phyloP scores from a whole-genome alignment of 106 monocot species.

The Posidonia australis region DNA sequence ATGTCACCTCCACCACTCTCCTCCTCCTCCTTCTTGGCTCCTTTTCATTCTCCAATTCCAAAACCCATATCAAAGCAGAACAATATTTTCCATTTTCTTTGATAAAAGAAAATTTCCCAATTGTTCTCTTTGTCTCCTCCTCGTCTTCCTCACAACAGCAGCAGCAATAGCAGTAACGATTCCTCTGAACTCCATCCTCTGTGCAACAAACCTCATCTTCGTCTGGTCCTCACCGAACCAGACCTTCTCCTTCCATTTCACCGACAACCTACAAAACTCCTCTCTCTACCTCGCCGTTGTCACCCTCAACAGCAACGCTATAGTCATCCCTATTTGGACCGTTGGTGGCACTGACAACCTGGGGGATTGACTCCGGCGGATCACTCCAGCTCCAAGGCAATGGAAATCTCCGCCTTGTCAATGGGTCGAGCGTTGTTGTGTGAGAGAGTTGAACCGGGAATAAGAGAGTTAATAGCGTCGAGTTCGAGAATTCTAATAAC shows the following conservation, averaged over 20 bases:
- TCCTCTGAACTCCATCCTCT: slow-evolving; percentile 28
- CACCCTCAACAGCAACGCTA: slow-evolving; percentile 12
- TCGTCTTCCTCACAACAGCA: slow-evolving; percentile 10
- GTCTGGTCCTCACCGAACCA: slow-evolving; percentile 22
- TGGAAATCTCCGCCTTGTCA: slow-evolving; percentile 51
- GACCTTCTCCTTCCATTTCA: slow-evolving; percentile 31
- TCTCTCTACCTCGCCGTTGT: slow-evolving; percentile 31
- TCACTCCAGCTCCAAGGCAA: slow-evolving; percentile 32
- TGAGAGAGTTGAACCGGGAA: slow-evolving; percentile 41
- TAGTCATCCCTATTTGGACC: slow-evolving; percentile 35
- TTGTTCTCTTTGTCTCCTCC: background rate
- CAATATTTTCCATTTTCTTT: too few relatives aligned
- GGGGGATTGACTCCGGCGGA: slow-evolving; percentile 27
- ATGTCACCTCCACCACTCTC: too few relatives aligned
- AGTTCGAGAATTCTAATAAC: slow-evolving; percentile 43
- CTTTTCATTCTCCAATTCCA: too few relatives aligned
- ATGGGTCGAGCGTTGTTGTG: slow-evolving; percentile 28
- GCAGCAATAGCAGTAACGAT: slow-evolving; percentile 10
- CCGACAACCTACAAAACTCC: slow-evolving; percentile 9
- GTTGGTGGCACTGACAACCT: slow-evolving; percentile 14
- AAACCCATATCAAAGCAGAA: too few relatives aligned
- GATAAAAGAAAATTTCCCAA: too few relatives aligned
- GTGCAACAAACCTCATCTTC: slow-evolving; percentile 15
- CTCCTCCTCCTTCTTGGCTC: too few relatives aligned
- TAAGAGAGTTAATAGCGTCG: slow-evolving; percentile 27